A percentile compares a stretch with the other conserved stretches of the same genome.
phyloP scores from a whole-genome alignment of 805 yeast species.

The Yamadazyma paraphyllophila region DNA sequence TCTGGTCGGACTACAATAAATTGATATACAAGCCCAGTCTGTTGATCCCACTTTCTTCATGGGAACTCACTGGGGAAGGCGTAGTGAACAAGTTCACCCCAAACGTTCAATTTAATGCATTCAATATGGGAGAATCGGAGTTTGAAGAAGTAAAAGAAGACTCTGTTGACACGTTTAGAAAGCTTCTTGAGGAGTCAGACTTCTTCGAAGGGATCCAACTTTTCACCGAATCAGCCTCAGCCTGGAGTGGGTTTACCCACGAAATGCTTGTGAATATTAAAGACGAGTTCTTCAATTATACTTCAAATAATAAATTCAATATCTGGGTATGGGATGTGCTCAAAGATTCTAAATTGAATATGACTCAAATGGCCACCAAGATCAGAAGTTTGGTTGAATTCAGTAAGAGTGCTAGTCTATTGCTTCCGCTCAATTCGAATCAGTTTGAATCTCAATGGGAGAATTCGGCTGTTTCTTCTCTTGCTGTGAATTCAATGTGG shows the following conservation, averaged over 20 bases:
- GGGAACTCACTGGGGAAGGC: conserved; percentile 42
- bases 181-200: conserved; percentile 73
- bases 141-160: conserved; percentile 39
- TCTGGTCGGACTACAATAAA: conserved; percentile 81
- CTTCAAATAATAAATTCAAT: conserved; percentile 32
- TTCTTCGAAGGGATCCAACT: conserved; percentile 67
- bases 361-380: conserved; percentile 32
- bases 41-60: conserved; percentile 52
- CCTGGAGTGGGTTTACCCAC: conserved; percentile 79
- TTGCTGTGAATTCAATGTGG: conserved; percentile 38
- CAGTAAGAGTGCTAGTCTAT: conserved; percentile 48
- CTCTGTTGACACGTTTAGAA: conserved; percentile 55
- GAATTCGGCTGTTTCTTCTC: conserved; percentile 15
- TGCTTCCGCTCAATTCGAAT: conserved; percentile 48
- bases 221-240: conserved; percentile 67
- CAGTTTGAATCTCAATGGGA: conserved; percentile 23
- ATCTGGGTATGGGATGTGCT: conserved; percentile 35
- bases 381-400: conserved; percentile 47
- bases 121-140: conserved; percentile 59
- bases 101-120: conserved; percentile 43
- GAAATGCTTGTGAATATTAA: conserved; percentile 51
- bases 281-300: conserved; percentile 62
- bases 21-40: conserved; percentile 64
- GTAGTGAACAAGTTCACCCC: conserved; percentile 28
- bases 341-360: conserved; percentile 1